Base-by-base conservation (phyloP, 2,329 filamentous ascomycete species). In the Diaporthe citrichinensis region DNA sequence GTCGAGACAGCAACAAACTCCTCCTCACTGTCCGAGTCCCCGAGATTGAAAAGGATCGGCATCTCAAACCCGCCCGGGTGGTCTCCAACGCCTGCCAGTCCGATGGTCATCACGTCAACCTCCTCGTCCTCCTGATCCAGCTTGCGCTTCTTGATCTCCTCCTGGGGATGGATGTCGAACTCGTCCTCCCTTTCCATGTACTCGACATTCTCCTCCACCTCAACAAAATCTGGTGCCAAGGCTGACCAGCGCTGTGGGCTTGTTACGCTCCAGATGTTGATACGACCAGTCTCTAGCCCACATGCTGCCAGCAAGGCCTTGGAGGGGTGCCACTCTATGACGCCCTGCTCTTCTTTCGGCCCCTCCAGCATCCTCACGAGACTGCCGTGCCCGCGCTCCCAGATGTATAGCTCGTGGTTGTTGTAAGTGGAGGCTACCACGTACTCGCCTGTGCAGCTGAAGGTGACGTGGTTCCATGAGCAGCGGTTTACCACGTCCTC, bases 361-460 rank as follows among this genome's bases (percentile, higher is more conserved):
- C 97, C 96, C 83, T 99, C 97, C 53, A 99, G 89, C 87, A 99
- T 99, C 84, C 98, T 97, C 72, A 98, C 96, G 74, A 99, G 87
- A 84, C 95, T 98, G 69, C 97, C 97, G 81, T 97, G 95, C 74
- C 93, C 94, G 73, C 97, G 92, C 85, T 99, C 97, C 97, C 96
- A 98, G 39, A 98, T 96, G 84, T 98, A 98, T 78, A 99, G 94
- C 84, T 99, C 96, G 80, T 98, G 96, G 81, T 99, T 99, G 88
- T 98, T 98, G 84, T 95, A 98, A 2, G 97, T 98, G 36, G 95
- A 98, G 0, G 97, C 97, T 34, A 95, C 95, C 55, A 99, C 95
- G 82, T 98, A 98, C 84, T 99, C 97, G 71, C 95, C 96, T 0
- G 94, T 97, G 1, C 95, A 94, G 81, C 95, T 98, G 83, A 99